phyloP scores from a whole-genome alignment of 768 basidiomycete species.

The Amylocystis lapponica region DNA sequence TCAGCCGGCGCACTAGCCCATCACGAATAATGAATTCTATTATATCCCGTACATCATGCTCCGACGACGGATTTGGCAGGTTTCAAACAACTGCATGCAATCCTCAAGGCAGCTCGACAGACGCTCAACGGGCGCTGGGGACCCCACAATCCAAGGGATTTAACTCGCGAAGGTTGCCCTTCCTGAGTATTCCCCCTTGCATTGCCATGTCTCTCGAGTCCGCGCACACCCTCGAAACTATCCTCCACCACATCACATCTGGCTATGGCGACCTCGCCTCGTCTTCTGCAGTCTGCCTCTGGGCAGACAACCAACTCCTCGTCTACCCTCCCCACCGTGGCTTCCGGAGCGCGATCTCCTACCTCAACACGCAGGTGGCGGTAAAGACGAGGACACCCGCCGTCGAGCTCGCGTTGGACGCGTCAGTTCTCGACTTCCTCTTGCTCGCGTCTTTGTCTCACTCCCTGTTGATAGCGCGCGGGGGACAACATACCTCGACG shows the following conservation, averaged over 20 bases:
- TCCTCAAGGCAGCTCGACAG: too few species aligned
- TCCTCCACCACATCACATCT: not conserved
- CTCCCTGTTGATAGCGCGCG: not conserved
- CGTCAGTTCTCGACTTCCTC: not conserved
- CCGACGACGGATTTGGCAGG: too few species aligned
- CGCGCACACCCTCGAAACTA: not conserved
- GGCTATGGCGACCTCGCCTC: not conserved
- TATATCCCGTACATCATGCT: too few species aligned
- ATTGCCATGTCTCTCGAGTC: not conserved
- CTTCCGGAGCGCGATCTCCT: not conserved
- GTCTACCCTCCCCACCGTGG: not conserved
- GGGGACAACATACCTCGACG: not conserved
- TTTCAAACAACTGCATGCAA: too few species aligned
- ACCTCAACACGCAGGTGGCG: not conserved
- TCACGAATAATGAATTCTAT: too few species aligned
- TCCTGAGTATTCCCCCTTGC: not conserved
- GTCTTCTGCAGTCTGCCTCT: not conserved
- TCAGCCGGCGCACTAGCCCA: too few species aligned
- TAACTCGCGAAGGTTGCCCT: not conserved
- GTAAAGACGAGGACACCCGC: not conserved
- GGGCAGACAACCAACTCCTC: not conserved
- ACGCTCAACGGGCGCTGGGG: not conserved
- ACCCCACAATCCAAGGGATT: not conserved
- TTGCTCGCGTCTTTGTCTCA: not conserved
- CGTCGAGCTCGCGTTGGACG: not conserved